These are phyloP conservation scores for Dryadomyces sulphureus DNA, from an alignment of 2,329 filamentous ascomycete species.

Conservation along the genomic window DNA sequence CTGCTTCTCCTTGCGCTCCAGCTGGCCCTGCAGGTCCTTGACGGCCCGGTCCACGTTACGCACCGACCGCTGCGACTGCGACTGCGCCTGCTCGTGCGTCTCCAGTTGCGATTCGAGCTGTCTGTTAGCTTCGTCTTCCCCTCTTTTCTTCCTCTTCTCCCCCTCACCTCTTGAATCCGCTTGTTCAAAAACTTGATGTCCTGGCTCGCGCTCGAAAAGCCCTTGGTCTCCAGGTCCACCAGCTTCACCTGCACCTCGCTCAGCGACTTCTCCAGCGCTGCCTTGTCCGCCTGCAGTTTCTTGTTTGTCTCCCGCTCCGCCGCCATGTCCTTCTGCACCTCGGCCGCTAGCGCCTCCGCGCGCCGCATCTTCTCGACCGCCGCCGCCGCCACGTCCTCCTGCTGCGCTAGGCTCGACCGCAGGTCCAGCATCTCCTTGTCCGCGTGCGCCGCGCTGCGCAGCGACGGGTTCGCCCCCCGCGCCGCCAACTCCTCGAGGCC, in stretches of 20 bases:
- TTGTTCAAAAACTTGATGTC: conserved; percentile 92
- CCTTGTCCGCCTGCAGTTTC: conserved; percentile 80
- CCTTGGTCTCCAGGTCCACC: conserved; percentile 92
- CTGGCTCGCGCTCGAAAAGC: conserved; percentile 84
- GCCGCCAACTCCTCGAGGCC: conserved; percentile 78
- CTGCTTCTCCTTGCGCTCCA: conserved; percentile 85
- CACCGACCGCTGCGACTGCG: conserved; percentile 69
- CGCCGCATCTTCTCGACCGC: conserved; percentile 96
- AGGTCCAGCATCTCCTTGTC: conserved; percentile 70
- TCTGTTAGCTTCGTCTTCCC: conserved; percentile 1
- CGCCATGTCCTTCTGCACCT: conserved; percentile 86
- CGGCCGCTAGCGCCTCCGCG: conserved; percentile 71
- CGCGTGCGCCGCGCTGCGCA: conserved; percentile 77
- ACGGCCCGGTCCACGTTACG: conserved; percentile 90
- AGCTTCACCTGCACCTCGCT: conserved; percentile 83
- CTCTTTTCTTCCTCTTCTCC: neutral
- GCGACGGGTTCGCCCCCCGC: conserved; percentile 69
- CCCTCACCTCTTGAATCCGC: conserved; percentile 73
- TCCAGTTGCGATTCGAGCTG: conserved; percentile 83
- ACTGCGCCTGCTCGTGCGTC: conserved; percentile 62
- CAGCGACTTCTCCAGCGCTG: conserved; percentile 70
- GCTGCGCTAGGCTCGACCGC: conserved; percentile 76
- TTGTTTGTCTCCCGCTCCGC: conserved; percentile 71
- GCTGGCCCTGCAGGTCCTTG: conserved; percentile 81
- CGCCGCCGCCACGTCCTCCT: conserved; percentile 82